phyloP scores from a whole-genome alignment of 352 stramenopile genomes.

The Pythium grandisporangium region DNA sequence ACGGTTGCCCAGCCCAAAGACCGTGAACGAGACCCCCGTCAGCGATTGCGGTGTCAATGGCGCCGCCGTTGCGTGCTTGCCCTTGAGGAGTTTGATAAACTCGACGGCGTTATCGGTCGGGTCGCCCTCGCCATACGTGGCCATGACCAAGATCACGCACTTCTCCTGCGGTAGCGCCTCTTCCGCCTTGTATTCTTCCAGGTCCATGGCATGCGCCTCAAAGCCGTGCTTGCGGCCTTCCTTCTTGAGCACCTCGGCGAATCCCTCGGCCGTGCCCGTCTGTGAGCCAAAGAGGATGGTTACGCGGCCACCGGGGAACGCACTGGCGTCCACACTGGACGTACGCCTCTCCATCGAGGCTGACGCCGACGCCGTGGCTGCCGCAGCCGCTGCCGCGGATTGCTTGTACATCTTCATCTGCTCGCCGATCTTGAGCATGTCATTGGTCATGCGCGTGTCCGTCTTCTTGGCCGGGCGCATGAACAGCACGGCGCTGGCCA shows the following conservation, averaged over 20 bases:
- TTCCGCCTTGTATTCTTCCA: slow-evolving; percentile 92
- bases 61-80: slow-evolving; percentile 38
- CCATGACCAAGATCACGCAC: slow-evolving; percentile 92
- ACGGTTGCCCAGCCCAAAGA: slow-evolving; percentile 97
- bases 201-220: slow-evolving; percentile 82
- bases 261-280: slow-evolving; percentile 96
- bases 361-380: not conserved
- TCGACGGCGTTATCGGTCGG: slow-evolving; percentile 95
- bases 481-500: slow-evolving; percentile 57
- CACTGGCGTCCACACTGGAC: slow-evolving; percentile 21
- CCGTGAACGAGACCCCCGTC: slow-evolving; percentile 78
- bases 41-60: slow-evolving; percentile 22
- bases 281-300: slow-evolving; percentile 96
- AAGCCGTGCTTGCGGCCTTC: slow-evolving; percentile 87
- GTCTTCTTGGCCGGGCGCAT: slow-evolving; percentile 43
- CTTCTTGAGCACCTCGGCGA: slow-evolving; percentile 90
- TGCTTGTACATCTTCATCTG: slow-evolving; percentile 83
- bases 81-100: slow-evolving; percentile 90
- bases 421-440: slow-evolving; percentile 61
- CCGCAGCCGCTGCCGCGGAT: slow-evolving; percentile 17
- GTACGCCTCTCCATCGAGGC: not conserved
- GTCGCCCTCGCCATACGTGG: slow-evolving; percentile 98
- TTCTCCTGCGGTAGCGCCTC: slow-evolving; percentile 26
- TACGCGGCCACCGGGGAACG: slow-evolving; percentile 60
- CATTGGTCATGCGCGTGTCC: slow-evolving; percentile 40